phyloP scores from a whole-genome alignment of 2,329 filamentous ascomycete genomes.

The Fusarium robinianum region DNA sequence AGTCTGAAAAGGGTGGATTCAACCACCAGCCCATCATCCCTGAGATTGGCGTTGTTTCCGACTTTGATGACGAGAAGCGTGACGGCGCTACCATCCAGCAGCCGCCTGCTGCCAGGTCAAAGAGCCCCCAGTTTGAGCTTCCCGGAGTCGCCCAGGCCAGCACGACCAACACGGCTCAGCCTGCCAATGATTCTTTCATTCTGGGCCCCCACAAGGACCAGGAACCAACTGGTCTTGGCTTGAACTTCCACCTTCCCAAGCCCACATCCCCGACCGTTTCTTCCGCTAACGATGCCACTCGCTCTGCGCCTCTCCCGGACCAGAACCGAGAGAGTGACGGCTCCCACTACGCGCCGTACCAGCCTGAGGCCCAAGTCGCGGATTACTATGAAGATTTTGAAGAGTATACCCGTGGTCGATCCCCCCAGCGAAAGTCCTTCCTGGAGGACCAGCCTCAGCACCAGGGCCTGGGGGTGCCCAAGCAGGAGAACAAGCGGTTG shows the following conservation, averaged over 20 bases:
- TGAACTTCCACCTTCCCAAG: slow-evolving; percentile 44
- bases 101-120: slow-evolving; percentile 39
- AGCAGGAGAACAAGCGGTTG: slow-evolving; percentile 60
- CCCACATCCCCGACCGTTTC: slow-evolving; percentile 32
- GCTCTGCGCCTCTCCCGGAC: slow-evolving; percentile 27
- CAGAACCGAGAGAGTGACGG: slow-evolving; percentile 25
- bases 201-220: slow-evolving; percentile 36
- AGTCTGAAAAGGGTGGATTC: slow-evolving; percentile 36
- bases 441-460: slow-evolving; percentile 36
- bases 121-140: slow-evolving; percentile 37
- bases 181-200: slow-evolving; percentile 30
- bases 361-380: slow-evolving; percentile 39
- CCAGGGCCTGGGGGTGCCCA: slow-evolving; percentile 57
- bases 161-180: slow-evolving; percentile 17
- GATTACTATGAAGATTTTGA: slow-evolving; percentile 43
- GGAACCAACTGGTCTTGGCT: slow-evolving; percentile 40
- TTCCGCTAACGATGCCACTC: slow-evolving; percentile 20
- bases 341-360: slow-evolving; percentile 30
- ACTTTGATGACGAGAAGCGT: slow-evolving; percentile 39
- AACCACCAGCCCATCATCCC: slow-evolving; percentile 44
- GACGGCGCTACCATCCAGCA: slow-evolving; percentile 36
- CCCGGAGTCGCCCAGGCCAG: slow-evolving; percentile 21
- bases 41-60: slow-evolving; percentile 44
- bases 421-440: slow-evolving; percentile 38
- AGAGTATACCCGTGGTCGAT: slow-evolving; percentile 43